A percentile compares a stretch with the other conserved stretches of the same genome.
Evolutionary conservation across 129 eudicot species (phyloP).

Genomic region (Flaveria robusta): DNA sequence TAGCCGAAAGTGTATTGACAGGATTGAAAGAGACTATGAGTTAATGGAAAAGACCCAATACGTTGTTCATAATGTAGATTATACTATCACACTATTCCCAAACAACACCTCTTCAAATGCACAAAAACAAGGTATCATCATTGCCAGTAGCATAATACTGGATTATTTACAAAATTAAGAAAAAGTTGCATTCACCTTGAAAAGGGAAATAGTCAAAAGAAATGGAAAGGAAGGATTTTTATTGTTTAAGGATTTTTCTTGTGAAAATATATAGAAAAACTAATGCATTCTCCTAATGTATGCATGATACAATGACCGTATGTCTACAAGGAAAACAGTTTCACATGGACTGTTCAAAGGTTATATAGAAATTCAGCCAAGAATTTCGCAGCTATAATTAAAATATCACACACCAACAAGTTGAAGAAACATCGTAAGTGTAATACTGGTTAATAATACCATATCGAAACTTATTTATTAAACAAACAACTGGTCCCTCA

Average conservation of each 20-base stretch:
- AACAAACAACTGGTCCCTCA: neutral
- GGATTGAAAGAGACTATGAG: slow-evolving; percentile 15
- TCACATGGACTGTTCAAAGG: neutral
- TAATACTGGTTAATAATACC: neutral
- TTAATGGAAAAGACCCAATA: slow-evolving; percentile 10
- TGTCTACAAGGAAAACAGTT: too few species aligned
- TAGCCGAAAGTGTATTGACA: slow-evolving; percentile 1
- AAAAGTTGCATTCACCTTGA: slow-evolving; percentile 16
- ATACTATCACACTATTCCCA: slow-evolving; percentile 3
- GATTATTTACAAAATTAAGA: neutral
- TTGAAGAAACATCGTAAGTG: neutral
- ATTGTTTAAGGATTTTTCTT: slow-evolving; percentile 11
- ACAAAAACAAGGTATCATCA: slow-evolving; percentile 15
- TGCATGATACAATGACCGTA: neutral
- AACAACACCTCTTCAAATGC: slow-evolving; percentile 5
- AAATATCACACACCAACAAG: neutral
- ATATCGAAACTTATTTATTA: neutral
- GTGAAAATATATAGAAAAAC: slow-evolving; percentile 1
- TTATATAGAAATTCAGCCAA: neutral
- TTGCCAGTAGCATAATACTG: slow-evolving; percentile 13
- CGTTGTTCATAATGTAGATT: slow-evolving; percentile 1
- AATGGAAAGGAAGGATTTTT: neutral
- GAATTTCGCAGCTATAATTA: neutral
- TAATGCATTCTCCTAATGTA: neutral
- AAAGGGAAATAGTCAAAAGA: slow-evolving; percentile 3